Evolutionary conservation across 148 eudicot species (phyloP).

Genomic region (Amaranthus cruentus): DNA sequence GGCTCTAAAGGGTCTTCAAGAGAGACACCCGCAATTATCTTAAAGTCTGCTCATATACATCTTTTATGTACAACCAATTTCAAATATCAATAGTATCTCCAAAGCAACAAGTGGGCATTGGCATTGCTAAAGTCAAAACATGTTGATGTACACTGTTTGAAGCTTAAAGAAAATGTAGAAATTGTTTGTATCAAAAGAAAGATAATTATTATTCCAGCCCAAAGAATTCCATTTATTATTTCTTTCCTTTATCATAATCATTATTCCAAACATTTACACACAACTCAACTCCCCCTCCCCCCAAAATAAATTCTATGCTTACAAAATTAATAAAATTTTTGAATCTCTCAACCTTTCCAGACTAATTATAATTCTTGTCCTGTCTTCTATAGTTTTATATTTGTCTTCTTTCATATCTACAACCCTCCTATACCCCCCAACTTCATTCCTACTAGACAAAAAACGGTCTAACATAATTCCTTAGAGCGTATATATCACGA

Average conservation of each 20-base stretch:
- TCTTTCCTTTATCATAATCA: slow-evolving; percentile 17
- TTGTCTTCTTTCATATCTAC: slow-evolving; percentile 30
- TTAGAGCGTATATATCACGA: slow-evolving; percentile 20
- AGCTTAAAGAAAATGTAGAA: not conserved
- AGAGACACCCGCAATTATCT: too few relatives aligned
- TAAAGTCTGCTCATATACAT: too few relatives aligned
- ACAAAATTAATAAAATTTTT: slow-evolving; percentile 30
- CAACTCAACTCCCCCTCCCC: slow-evolving; percentile 13
- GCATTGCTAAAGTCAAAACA: not conserved
- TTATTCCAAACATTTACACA: slow-evolving; percentile 41
- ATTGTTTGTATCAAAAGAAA: not conserved
- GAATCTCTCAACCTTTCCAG: slow-evolving; percentile 21
- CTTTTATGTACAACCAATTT: too few relatives aligned
- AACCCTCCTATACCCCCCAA: slow-evolving; percentile 24
- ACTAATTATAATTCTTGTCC: slow-evolving; percentile 8
- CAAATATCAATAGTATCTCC: too few relatives aligned
- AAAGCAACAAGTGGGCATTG: too few relatives aligned
- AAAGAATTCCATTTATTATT: slow-evolving; percentile 30
- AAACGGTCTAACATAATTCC: slow-evolving; percentile 12
- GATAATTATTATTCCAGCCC: not conserved
- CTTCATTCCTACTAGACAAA: slow-evolving; percentile 17
- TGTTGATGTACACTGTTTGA: not conserved
- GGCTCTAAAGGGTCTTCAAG: too few relatives aligned
- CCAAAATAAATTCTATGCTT: slow-evolving; percentile 16
- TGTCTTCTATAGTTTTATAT: slow-evolving; percentile 16